Evolutionary conservation across 805 yeast genomes (phyloP).

Genomic region (Candida coquimbonensis): DNA sequence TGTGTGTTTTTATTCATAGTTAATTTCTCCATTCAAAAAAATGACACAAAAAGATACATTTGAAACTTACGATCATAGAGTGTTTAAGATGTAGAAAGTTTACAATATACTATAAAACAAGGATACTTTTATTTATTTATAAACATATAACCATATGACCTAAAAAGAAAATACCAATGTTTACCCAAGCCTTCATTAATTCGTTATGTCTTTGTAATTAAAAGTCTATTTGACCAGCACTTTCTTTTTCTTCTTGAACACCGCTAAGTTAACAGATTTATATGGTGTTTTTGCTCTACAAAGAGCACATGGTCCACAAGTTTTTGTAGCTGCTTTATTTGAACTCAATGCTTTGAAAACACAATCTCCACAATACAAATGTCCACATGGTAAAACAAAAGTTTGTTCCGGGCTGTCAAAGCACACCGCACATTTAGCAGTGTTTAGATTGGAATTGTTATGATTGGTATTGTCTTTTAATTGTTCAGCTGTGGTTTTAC

Average conservation of each 20-base stretch:
- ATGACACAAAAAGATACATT: too few relatives aligned
- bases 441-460: slow-evolving; percentile 8
- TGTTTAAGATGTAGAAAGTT: too few relatives aligned
- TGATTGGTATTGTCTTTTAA: slow-evolving; percentile 13
- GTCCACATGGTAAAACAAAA: slow-evolving; percentile 50
- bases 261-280: slow-evolving; percentile 24
- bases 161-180: background rate
- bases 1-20: too few relatives aligned
- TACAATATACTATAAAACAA: too few relatives aligned
- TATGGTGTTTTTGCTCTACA: slow-evolving; percentile 32
- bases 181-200: too few relatives aligned
- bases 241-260: slow-evolving; percentile 27
- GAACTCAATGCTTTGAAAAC: slow-evolving; percentile 38
- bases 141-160: too few relatives aligned
- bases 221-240: background rate
- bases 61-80: too few relatives aligned
- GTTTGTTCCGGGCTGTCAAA: slow-evolving; percentile 45
- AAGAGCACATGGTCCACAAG: slow-evolving; percentile 35
- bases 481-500: slow-evolving; percentile 29
- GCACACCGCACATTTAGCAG: slow-evolving; percentile 43
- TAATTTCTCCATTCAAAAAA: too few relatives aligned
- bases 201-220: background rate
- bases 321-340: slow-evolving; percentile 24
- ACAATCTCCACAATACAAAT: slow-evolving; percentile 48
- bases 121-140: too few relatives aligned